Evolutionary conservation across 257 asterid genomes (phyloP), one percentile per base, ranked within the genome.

Genomic region (Nicotiana knightiana): DNA sequence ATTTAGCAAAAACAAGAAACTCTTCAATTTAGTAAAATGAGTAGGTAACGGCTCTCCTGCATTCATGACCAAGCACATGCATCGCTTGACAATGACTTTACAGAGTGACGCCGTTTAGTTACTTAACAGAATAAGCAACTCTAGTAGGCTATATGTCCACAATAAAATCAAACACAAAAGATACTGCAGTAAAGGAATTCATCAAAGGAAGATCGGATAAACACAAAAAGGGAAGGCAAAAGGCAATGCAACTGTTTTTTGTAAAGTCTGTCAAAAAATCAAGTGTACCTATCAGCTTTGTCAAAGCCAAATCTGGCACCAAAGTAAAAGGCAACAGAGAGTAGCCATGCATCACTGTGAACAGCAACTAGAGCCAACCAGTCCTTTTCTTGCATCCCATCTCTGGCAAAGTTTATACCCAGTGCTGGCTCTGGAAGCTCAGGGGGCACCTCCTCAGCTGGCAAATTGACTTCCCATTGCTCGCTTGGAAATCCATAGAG

Each of bases 351-450:
- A 75, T 88, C 90, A 77, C 90, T 84, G 71, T 88, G 89, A 63
- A 86, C 90, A 84, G 88, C 90, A 81, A 88, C 89, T 67, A 88
- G 87, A 64, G 88, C 77, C 84, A 88, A 80, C 91, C 91, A 88
- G 81, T 88, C 91, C 85, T 88, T 88, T 51, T 86, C 87, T 67
- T 82, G 85, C 91, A 88, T 88, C 71, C 89, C 89, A 83, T 86
- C 91, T 84, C 90, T 88, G 54, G 89, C 87, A 76, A 88, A 88
- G 84, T 88, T 88, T 53, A 88, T 88, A 59, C 91, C 91, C 58
- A 88, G 59, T 43, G 91, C 89, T 76, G 91, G 91, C 81, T 88
- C 91, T n/a, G 91, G 91, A 83, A 88, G 89, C 81, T 88, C 91
- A 3, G 89, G 89, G 64, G 91, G 91, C 61, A 88, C 89, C 87